Evolutionary conservation across 306 rosid genomes (phyloP), one percentile per base, ranked within the genome.

Genomic region (Cicer yamashitae): DNA sequence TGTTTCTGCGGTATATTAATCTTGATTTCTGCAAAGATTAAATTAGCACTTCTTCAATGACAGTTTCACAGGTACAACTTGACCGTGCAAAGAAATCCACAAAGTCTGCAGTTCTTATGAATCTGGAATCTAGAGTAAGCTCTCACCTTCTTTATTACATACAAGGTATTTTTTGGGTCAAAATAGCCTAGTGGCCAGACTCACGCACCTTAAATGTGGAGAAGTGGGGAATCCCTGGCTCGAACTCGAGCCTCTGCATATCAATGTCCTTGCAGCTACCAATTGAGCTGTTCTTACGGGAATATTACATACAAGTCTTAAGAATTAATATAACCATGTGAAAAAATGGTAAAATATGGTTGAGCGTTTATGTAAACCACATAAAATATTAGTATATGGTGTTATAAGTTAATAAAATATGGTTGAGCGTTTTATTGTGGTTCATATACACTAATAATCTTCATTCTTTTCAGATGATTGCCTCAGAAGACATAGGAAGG

Each of bases 21-120:
- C 38, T 57, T 22, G 3, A 10, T 74, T 56, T 77, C 44, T 52
- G n/a, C 10, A 3, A 65, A 65, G 50, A 39, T 58, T 61, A 40
- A 47, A 63, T 37, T 60, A 48, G 11, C 66, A 4, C 34, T 15
- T 79, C 70, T 77, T 57, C 80, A 43, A 73, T 73, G 57, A 46
- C 92, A 96, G 99, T 96, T 77, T 60, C 89, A 12, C 86, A 88
- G 81, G 83, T 70, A 54, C 96, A 96, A 85, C 98, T 96, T 64
- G 84, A 87, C 69, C 97, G 99, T 37, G 99, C 99, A 71, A 96
- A 92, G 75, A 77, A 87, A 82, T 70, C 97, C 66, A 96, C 99
- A 41, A 96, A 90, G 77, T 85, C 98, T 43, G 99, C 99, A 46
- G 90, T 96, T 83, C 84, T 96, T 66, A 96, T 96, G 99, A 96